Base-by-base conservation (phyloP, 495 filamentous ascomycete species). In the Saxispiralis lemnorum region DNA sequence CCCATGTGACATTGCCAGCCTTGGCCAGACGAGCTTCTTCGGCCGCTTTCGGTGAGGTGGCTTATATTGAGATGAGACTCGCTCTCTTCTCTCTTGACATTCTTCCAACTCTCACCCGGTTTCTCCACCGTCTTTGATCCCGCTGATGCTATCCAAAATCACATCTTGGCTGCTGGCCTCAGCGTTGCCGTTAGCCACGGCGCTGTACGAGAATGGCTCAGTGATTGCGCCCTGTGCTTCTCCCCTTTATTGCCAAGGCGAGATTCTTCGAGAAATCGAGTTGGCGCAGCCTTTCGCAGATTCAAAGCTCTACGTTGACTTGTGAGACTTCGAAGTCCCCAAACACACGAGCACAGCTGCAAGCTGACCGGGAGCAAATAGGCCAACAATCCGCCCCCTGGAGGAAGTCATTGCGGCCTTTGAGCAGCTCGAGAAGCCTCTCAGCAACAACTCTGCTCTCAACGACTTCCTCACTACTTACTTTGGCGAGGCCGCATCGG, bases 291-390 rank as follows among this genome's bases (percentile, higher is more conserved):
- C 54, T 4, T 57, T 57, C 24, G 37, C 38, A 30, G 54, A 57
- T 21, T 55, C 52, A 7, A 57, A 57, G 42, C 55, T 52, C 14
- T 57, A 55, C 37, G 54, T 57, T 3, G 54, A 57, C 35, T 39
- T 57, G 52, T 56, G 31, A 43, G 51, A 48, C 0, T 2, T 2
- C 7, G 6, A 1, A 2, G 28, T 31, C 3, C n/a, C 5, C 4
- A 9, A 9, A 9, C 4, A 28, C 9, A 28, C 24, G 5, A 28
- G 5, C 24, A 9, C 24, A 3, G 12, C 12, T 28, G 12, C 12
- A 20, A 0, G 12, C 38, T 17, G n/a, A 35, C 13, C 34, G 6
- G 13, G 3, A 37, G 7, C 3, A 15, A 5, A 3, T 41, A 55
- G 54, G 31, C 54, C 54, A 1, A 57, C 54, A 3, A 49, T 51